Percentiles rank a stretch among this genome's conserved stretches.
Conservation (phyloP, 2,329 filamentous ascomycete genomes). For the Verticillium dahliae region DNA sequence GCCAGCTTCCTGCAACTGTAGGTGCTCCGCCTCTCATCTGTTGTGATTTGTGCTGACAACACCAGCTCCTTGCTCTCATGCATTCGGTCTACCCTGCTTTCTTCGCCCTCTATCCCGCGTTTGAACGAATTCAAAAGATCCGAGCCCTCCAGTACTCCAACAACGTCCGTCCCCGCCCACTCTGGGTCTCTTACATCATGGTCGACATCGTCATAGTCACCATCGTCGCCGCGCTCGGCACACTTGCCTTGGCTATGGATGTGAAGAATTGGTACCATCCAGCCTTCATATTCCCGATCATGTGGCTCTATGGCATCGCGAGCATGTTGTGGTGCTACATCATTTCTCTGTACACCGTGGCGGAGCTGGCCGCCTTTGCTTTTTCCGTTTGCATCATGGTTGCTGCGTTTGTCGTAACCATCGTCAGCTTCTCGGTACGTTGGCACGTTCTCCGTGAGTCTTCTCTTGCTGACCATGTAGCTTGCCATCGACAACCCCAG, state of each 20-base stretch:
- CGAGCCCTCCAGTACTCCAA: constrained; percentile 64
- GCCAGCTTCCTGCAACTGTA: not conserved
- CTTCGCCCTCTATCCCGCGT: constrained; percentile 59
- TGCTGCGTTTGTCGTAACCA: constrained; percentile 17
- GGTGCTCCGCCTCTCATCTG: constrained; percentile 14
- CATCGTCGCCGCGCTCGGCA: constrained; percentile 28
- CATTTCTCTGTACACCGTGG: constrained; percentile 53
- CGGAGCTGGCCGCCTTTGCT: constrained; percentile 58
- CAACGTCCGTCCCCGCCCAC: constrained; percentile 53
- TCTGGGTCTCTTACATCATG: constrained; percentile 57
- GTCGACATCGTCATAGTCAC: constrained; percentile 60
- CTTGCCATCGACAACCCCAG: not conserved
- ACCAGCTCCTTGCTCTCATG: constrained; percentile 11
- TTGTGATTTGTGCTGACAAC: not conserved
- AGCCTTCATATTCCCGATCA: constrained; percentile 56
- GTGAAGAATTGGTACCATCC: constrained; percentile 48
- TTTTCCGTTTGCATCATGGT: constrained; percentile 30
- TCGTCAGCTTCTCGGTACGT: constrained; percentile 14
- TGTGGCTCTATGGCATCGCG: constrained; percentile 57
- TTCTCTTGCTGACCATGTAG: not conserved
- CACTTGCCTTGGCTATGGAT: constrained; percentile 47
- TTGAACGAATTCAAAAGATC: constrained; percentile 55
- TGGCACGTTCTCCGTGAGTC: not conserved
- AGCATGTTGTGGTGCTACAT: constrained; percentile 56
- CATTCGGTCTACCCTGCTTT: constrained; percentile 58